Evolutionary conservation across 768 basidiomycete species (phyloP).

Genomic region (Omphalotus guepiniiformis): DNA sequence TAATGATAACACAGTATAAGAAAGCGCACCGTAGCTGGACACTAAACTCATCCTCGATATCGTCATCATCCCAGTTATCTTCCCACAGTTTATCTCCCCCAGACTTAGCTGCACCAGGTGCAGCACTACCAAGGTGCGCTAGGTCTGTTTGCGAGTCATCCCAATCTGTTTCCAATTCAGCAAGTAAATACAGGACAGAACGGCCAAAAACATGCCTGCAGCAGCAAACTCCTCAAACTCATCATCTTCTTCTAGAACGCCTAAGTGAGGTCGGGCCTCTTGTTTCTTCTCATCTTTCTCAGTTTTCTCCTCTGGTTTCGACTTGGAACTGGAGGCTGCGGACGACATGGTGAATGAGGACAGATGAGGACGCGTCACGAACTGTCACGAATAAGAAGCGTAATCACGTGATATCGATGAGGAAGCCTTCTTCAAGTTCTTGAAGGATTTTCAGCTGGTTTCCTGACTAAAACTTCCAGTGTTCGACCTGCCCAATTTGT

Average conservation of each 20-base stretch:
- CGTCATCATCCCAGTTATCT: conserved; percentile 99
- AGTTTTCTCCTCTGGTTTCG: conserved; percentile 25
- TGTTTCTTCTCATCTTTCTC: conserved; percentile 40
- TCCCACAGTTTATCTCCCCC: conserved; percentile 95
- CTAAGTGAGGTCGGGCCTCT: conserved; percentile 61
- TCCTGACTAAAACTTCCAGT: too few relatives aligned
- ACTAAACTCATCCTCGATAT: conserved; percentile 96
- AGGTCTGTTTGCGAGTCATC: conserved; percentile 82
- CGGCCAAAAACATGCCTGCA: conserved; percentile 53
- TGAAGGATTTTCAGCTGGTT: too few relatives aligned
- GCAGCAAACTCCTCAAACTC: conserved; percentile 93
- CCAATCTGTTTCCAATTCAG: too few relatives aligned
- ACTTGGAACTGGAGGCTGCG: conserved; percentile 46
- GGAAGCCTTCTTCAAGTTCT: too few relatives aligned
- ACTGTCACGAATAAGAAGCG: too few relatives aligned
- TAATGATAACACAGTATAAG: neutral
- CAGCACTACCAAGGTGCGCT: conserved; percentile 68
- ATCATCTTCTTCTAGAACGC: conserved; percentile 95
- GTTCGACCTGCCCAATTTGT: too few relatives aligned
- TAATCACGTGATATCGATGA: too few relatives aligned
- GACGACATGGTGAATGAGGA: conserved; percentile 31
- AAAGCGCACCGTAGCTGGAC: conserved; percentile 81
- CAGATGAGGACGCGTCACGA: neutral
- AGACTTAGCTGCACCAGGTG: conserved; percentile 71
- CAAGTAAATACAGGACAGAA: neutral